Evolutionary conservation across 306 rosid species (phyloP), one percentile per base, ranked within the genome.

Genomic region (Lathyrus sativus): DNA sequence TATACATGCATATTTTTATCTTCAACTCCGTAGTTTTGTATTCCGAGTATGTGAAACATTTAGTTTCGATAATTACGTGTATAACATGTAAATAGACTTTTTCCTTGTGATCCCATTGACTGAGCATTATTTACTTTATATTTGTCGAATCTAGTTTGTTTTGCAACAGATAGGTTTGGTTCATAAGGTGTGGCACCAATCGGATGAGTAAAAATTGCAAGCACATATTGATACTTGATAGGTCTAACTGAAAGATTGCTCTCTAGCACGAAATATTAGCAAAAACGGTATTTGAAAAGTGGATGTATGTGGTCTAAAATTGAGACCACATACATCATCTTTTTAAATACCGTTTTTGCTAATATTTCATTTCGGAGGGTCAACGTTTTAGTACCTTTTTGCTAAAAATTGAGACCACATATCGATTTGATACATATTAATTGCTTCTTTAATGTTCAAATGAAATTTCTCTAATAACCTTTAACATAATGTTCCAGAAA

Each of bases 401-500:
- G 39, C 39, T 35, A 6, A 35, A 33, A 35, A 35, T 35, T 35
- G 39, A 35, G 39, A 35, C 39, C 37, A 33, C 7, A 35, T 6
- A 33, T 51, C n/a, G 4, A 51, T 51, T 51, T 51, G 31, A 51
- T 19, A 51, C 2, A 3, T 19, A 51, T 51, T 15, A 15, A 48
- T 48, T 66, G n/a, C 56, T 22, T 33, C 38, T 74, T 71, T 50
- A 9, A 7, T 39, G 37, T 67, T 11, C 10, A 65, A 18, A 13
- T 19, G 65, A 65, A 31, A 57, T 46, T 61, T 71, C 42, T 43
- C 2, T 67, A 62, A 59, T 78, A 78, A 79, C 76, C 12, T 28
- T 28, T 41, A 45, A 57, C 60, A 11, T 62, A 79, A 56, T 68
- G 43, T 79, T 81, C 67, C 97, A 93, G 98, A 93, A 71, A 93